Conservation (phyloP, 139 green algal genomes). For the Trebouxia sp. region DNA sequence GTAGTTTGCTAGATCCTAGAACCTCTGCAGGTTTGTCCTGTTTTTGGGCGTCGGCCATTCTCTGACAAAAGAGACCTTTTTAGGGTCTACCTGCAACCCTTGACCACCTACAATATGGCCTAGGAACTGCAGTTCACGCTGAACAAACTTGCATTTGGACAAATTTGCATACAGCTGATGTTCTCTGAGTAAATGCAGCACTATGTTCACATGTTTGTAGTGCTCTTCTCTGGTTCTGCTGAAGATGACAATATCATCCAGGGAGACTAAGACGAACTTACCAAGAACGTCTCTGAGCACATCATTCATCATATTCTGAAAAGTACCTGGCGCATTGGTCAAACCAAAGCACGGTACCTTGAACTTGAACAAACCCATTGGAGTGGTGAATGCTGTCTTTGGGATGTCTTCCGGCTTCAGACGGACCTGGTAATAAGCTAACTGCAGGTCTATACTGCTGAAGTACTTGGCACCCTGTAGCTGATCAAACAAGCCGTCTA, state of each 20-base stretch:
- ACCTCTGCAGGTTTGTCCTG: background rate
- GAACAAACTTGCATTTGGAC: background rate
- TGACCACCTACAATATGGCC: background rate
- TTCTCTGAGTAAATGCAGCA: no score
- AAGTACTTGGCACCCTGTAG: slow-evolving; percentile 35
- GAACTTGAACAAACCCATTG: slow-evolving; percentile 43
- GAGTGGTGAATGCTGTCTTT: slow-evolving; percentile 42
- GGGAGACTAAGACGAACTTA: background rate
- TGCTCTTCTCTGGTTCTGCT: background rate
- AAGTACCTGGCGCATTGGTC: slow-evolving; percentile 56
- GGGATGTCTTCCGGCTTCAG: slow-evolving; percentile 28
- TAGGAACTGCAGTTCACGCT: background rate
- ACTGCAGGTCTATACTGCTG: slow-evolving; percentile 29
- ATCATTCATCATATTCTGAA: slow-evolving; percentile 47
- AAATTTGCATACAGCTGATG: background rate
- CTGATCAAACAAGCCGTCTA: slow-evolving; percentile 56
- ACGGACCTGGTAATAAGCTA: slow-evolving; percentile 38
- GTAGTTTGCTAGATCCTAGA: background rate
- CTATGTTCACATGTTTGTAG: background rate
- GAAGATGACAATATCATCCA: background rate
- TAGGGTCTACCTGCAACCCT: background rate
- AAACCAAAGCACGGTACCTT: slow-evolving; percentile 47
- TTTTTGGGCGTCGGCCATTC: background rate
- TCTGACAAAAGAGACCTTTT: background rate
- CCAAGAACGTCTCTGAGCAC: slow-evolving; percentile 29